Evolutionary conservation across 768 basidiomycete species (phyloP).

Genomic region (Leccinum obscurum): DNA sequence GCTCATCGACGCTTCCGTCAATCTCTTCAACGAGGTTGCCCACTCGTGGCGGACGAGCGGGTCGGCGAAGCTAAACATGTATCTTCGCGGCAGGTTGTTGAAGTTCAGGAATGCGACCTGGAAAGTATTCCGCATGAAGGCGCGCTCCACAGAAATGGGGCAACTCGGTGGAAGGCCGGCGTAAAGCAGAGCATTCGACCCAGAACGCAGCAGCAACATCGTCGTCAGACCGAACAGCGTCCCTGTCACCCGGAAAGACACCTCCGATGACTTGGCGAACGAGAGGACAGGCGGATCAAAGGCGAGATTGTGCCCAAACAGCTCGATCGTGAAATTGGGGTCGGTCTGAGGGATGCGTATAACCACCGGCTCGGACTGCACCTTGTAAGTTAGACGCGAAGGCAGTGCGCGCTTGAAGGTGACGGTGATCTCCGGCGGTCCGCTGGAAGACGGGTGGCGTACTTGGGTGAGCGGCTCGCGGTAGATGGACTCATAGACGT

Average conservation of each 20-base stretch:
- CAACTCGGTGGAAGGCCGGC: conserved; percentile 78
- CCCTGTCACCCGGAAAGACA: conserved; percentile 91
- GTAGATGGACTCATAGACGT: conserved; percentile 77
- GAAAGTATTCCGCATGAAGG: conserved; percentile 97
- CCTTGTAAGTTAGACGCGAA: conserved; percentile 77
- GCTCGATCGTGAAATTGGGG: conserved; percentile 75
- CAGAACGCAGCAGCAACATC: conserved; percentile 81
- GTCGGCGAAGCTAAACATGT: conserved; percentile 94
- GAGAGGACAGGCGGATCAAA: conserved; percentile 86
- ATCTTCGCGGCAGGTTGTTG: conserved; percentile 68
- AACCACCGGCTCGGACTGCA: conserved; percentile 85
- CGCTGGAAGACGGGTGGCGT: conserved; percentile 43
- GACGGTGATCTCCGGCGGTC: conserved; percentile 53
- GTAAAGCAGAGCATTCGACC: conserved; percentile 82
- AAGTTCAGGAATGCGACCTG: conserved; percentile 83
- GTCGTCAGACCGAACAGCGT: conserved; percentile 78
- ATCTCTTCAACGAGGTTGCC: conserved; percentile 64
- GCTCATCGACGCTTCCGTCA: conserved; percentile 54
- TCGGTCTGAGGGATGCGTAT: conserved; percentile 86
- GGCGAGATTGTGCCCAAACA: conserved; percentile 82
- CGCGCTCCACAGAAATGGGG: conserved; percentile 78
- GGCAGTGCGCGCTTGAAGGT: conserved; percentile 76
- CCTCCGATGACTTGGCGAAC: conserved; percentile 77
- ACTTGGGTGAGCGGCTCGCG: conserved; percentile 74
- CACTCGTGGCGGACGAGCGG: conserved; percentile 73